phyloP scores from a whole-genome alignment of 2,329 filamentous ascomycete genomes.

The Neocatenulostroma microsporum region DNA sequence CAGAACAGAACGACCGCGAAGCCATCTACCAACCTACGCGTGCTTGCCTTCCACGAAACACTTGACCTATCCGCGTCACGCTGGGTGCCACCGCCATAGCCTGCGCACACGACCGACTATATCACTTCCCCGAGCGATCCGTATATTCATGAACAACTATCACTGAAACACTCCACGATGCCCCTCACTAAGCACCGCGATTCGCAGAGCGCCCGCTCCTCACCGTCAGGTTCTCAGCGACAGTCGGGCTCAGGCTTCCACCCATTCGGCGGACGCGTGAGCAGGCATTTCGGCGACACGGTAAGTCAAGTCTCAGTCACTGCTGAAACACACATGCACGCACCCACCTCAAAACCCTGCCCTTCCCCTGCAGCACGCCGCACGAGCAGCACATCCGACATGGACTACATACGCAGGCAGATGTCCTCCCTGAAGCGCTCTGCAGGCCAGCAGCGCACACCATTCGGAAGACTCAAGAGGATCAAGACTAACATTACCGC shows the following conservation, averaged over 20 bases:
- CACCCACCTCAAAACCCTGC: too few relatives aligned
- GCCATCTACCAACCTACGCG: too few relatives aligned
- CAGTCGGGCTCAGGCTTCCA: constrained; percentile 37
- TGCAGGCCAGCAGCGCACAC: background rate
- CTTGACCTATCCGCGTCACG: too few relatives aligned
- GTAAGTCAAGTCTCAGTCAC: constrained; percentile 28
- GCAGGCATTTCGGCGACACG: constrained; percentile 44
- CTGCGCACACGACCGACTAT: too few relatives aligned
- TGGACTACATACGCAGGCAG: background rate
- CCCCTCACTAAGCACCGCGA: constrained; percentile 2
- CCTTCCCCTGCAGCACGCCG: background rate
- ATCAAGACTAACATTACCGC: background rate
- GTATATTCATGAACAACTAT: too few relatives aligned
- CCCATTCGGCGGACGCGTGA: constrained; percentile 47
- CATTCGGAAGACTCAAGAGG: background rate
- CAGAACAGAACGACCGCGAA: too few relatives aligned
- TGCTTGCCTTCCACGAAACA: too few relatives aligned
- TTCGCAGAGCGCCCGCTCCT: background rate
- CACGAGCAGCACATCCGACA: background rate
- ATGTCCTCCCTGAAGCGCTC: background rate
- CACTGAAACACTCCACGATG: background rate
- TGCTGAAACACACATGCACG: too few relatives aligned
- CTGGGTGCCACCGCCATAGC: too few relatives aligned
- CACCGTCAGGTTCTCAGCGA: constrained; percentile 8
- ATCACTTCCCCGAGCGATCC: too few relatives aligned